Base-by-base conservation (phyloP, 2,329 filamentous ascomycete genomes). In the Ustilaginoidea virens region DNA sequence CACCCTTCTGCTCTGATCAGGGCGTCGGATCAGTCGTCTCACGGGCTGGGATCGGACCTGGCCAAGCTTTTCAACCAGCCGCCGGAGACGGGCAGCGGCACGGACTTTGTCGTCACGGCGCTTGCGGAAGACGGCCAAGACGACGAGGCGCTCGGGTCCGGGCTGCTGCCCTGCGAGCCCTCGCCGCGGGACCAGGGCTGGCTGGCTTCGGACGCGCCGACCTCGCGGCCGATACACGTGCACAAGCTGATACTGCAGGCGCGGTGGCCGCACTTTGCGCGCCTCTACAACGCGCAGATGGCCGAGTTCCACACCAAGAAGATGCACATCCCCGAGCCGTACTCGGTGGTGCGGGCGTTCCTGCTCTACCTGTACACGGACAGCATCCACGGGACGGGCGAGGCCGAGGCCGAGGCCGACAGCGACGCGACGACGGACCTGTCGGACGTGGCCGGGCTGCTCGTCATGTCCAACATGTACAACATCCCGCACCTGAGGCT, bases 381-480 rank as follows among this genome's bases (percentile, higher is more conserved):
- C 52, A 87, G 78, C 41, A 94, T 98, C 40, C 63, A 72, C 39
- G 55, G 61, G 23, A 52, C 55, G 5, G 49, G 52, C 2, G 59
- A 63, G 16, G 52, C 58, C n/a, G 58, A 61, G 5, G 49, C 52
- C 2, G 59, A 63, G 16, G 52, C 58, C n/a, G 58, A 61, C 26
- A 60, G 83, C 26, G 73, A 74, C 34, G 80, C 86, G 20, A 82
- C 90, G 56, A 69, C 71, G 0, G 68, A 77, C 27, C 69, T 94
- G 13, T 72, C 76, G 17, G 86, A 94, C 41, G 85, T 96, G 10
- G 87, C 90, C 0, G 87, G 90, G 7, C 73, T 98, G 52, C 67
- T 98, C 3, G 87, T 98, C 38, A 92, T 98, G 81, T 85, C 85
- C 24, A 94, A 96, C 51, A 81, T 96, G 26, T 98, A 98, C 57